phyloP scores from a whole-genome alignment of 352 stramenopile species.

The Globisporangium carolinianum region DNA sequence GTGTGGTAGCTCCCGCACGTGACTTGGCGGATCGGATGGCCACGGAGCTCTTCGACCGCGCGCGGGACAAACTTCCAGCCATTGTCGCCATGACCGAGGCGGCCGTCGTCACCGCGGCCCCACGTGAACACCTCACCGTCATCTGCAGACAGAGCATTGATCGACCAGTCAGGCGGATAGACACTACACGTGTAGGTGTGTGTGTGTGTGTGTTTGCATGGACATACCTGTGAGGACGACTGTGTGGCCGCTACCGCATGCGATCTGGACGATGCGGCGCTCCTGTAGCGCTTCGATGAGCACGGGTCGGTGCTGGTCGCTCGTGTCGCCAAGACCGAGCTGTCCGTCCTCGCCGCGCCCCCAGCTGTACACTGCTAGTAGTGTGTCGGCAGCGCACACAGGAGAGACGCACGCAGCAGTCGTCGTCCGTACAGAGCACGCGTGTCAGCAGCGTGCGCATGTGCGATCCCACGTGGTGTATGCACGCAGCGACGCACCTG shows the following conservation, averaged over 20 bases:
- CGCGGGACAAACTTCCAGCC: slow-evolving; percentile 97
- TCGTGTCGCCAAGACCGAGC: slow-evolving; percentile 80
- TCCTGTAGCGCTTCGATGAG: slow-evolving; percentile 80
- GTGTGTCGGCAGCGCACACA: too few relatives aligned
- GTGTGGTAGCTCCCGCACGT: slow-evolving; percentile 96
- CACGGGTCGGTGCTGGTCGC: slow-evolving; percentile 80
- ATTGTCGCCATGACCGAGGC: slow-evolving; percentile 91
- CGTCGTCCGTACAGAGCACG: too few relatives aligned
- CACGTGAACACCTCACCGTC: slow-evolving; percentile 88
- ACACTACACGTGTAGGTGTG: too few relatives aligned
- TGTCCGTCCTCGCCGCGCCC: slow-evolving; percentile 84
- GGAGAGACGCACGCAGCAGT: too few relatives aligned
- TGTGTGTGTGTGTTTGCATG: neutral
- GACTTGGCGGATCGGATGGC: slow-evolving; percentile 89
- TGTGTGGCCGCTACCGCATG: slow-evolving; percentile 84
- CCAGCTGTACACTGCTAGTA: slow-evolving; percentile 73
- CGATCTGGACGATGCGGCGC: slow-evolving; percentile 81
- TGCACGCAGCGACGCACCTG: too few relatives aligned
- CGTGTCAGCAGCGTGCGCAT: too few relatives aligned
- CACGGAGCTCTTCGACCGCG: slow-evolving; percentile 86
- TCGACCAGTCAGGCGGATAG: too few relatives aligned
- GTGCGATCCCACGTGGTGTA: too few relatives aligned
- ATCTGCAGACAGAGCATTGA: slow-evolving; percentile 16
- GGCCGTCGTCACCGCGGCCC: slow-evolving; percentile 84
- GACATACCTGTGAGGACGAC: slow-evolving; percentile 72